These are phyloP conservation scores for Mariannaea elegans DNA, from an alignment of 2,329 filamentous ascomycete genomes.

Conservation along the genomic window DNA sequence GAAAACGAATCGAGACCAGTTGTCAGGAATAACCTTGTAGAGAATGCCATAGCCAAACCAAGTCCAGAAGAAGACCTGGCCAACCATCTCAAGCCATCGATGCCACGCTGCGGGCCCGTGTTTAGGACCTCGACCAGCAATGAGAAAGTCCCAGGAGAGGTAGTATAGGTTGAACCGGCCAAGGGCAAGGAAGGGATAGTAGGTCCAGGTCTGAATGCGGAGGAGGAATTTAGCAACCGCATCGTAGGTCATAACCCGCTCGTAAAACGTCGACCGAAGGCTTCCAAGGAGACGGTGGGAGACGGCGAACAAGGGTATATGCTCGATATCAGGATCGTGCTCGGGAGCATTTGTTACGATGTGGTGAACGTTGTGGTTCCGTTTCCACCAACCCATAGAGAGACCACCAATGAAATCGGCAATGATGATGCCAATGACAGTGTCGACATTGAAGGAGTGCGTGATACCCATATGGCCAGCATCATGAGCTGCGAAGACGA, in stretches of 20 bases:
- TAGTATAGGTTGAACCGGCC: slow-evolving; percentile 89
- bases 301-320: slow-evolving; percentile 88
- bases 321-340: slow-evolving; percentile 94
- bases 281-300: slow-evolving; percentile 81
- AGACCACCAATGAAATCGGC: slow-evolving; percentile 90
- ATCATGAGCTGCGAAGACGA: slow-evolving; percentile 94
- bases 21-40: slow-evolving; percentile 76
- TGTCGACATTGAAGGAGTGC: slow-evolving; percentile 85
- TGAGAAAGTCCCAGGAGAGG: slow-evolving; percentile 80
- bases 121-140: slow-evolving; percentile 74
- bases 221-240: slow-evolving; percentile 74
- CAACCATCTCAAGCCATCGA: slow-evolving; percentile 78
- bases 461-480: slow-evolving; percentile 98
- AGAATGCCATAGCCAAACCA: slow-evolving; percentile 88
- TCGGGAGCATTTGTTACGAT: slow-evolving; percentile 95
- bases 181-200: slow-evolving; percentile 82
- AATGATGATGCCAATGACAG: slow-evolving; percentile 86
- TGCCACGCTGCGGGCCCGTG: slow-evolving; percentile 86
- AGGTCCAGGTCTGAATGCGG: slow-evolving; percentile 80
- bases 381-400: slow-evolving; percentile 97
- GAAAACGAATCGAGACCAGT: slow-evolving; percentile 75
- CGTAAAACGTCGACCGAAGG: slow-evolving; percentile 84
- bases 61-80: slow-evolving; percentile 83
- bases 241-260: slow-evolving; percentile 82
- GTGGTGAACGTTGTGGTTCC: slow-evolving; percentile 95